Evolutionary conservation across 2,329 filamentous ascomycete genomes (phyloP).

Genomic region (Chaetoscypha palmicola): DNA sequence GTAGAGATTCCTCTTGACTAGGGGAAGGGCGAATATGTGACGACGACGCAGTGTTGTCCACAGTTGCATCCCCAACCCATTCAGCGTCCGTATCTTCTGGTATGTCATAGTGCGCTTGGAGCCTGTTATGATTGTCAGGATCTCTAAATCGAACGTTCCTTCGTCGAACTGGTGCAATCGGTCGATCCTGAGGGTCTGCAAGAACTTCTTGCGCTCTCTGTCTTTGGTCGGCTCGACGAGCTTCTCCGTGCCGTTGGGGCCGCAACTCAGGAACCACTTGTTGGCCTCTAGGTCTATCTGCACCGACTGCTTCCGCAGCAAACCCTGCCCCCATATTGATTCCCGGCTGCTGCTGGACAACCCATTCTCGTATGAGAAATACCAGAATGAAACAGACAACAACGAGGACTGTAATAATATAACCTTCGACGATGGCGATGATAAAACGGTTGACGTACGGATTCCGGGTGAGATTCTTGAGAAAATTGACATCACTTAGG

Average conservation of each 20-base stretch:
- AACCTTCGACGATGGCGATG: conserved; percentile 81
- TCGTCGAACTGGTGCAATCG: conserved; percentile 21
- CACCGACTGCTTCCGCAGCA: conserved; percentile 49
- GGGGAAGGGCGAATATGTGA: conserved; percentile 14
- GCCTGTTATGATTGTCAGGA: conserved; percentile 12
- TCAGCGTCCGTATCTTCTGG: conserved; percentile 1
- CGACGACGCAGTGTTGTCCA: conserved; percentile 9
- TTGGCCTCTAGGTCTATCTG: conserved; percentile 29
- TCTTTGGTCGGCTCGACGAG: not conserved
- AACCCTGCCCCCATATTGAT: conserved; percentile 66
- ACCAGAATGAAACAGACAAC: conserved; percentile 95
- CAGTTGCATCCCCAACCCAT: not conserved
- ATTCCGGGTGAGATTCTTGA: conserved; percentile 59
- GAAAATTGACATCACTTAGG: conserved; percentile 49
- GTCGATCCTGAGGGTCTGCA: conserved; percentile 16
- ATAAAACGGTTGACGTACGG: conserved; percentile 69
- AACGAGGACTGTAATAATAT: conserved; percentile 85
- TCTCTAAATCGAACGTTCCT: conserved; percentile 17
- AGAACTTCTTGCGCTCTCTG: conserved; percentile 3
- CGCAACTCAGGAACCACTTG: conserved; percentile 13
- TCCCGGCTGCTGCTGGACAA: conserved; percentile 93
- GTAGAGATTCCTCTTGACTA: conserved; percentile 19
- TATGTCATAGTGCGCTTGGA: conserved; percentile 2
- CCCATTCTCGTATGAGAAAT: conserved; percentile 94
- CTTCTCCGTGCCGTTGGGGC: conserved; percentile 5